A percentile compares a stretch with the other conserved stretches of the same genome.
Conservation (phyloP, 805 yeast species). For the Metschnikowia lachancei region DNA sequence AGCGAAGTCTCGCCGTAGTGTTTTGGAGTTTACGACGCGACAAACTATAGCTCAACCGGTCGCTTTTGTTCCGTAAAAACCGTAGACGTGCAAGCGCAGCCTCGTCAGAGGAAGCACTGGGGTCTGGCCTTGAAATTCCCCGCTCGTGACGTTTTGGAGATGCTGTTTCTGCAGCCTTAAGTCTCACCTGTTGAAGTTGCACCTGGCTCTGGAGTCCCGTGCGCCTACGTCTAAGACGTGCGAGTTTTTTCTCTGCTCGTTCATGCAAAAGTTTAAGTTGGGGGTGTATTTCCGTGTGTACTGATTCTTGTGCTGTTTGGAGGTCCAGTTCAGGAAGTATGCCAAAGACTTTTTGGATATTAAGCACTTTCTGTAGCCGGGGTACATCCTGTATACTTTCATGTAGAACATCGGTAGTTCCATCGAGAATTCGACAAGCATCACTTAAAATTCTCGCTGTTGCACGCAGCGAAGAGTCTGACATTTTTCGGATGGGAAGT, state of each 20-base stretch:
- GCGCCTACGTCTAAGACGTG: conserved; percentile 32
- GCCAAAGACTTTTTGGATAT: conserved; percentile 48
- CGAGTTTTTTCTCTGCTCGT: conserved; percentile 32
- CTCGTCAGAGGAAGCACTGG: conserved; percentile 27
- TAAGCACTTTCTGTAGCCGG: conserved; percentile 39
- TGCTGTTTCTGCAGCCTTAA: conserved; percentile 22
- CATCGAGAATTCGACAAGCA: conserved; percentile 33
- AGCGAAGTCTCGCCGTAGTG: conserved; percentile 14
- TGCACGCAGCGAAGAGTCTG: not conserved
- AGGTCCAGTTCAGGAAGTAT: conserved; percentile 50
- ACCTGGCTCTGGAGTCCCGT: conserved; percentile 34
- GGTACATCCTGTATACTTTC: conserved; percentile 39
- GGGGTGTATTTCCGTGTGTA: conserved; percentile 42
- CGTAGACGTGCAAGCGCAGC: conserved; percentile 39
- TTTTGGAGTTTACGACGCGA: not conserved
- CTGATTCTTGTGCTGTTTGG: conserved; percentile 28
- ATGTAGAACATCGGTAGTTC: conserved; percentile 34
- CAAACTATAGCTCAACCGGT: conserved; percentile 32
- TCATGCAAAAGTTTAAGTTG: conserved; percentile 34
- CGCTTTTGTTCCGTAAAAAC: conserved; percentile 42
- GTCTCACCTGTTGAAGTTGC: conserved; percentile 41
- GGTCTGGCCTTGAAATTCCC: conserved; percentile 12
- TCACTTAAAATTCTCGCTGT: conserved; percentile 2
- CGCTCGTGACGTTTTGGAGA: conserved; percentile 10
- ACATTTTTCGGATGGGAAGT: not conserved